Base-by-base conservation (phyloP, 73 alveolate genomes). In the Blepharisma stoltei region DNA sequence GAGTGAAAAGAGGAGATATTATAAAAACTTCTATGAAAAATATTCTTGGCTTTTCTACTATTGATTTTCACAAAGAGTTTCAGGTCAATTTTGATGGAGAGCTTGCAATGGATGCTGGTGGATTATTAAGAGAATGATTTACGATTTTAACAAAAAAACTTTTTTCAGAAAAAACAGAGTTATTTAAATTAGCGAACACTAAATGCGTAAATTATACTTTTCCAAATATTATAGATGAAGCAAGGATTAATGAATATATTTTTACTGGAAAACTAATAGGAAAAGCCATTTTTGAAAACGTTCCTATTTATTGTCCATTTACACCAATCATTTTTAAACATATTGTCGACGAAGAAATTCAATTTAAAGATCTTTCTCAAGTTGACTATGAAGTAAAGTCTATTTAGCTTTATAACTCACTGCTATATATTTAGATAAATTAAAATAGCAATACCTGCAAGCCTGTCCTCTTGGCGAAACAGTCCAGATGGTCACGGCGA, bases 221-320 rank as follows among this genome's bases (percentile, higher is more conserved):
- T 5, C 11, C 23, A 43, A 23, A 9, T 14, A 14, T 53, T 7
- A 44, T 18, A 38, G 45, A 69, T 18, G 32, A 9, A 23, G 32
- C 79, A 38, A 25, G 79, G 45, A n/a, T 11, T 37, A 69, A 69
- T 9, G 79, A 69, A 77, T 85, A 55, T 70, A 82, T 66, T 54
- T 84, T 92, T 78, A 88, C 89, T 6, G 97, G 97, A 2, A 84
- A 75, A 65, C 83, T 92, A 6, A 66, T 92, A 14, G 97, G 95
- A 11, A 92, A 92, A 76, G 89, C 95, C 27, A 60, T 89, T 32
- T 92, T 92, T 81, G 97, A 92, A 43, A 91, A 90, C 54, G 84
- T 86, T 18, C 95, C 97, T 27, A 66, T 92, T 18, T 67, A 81
- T 43, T 76, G 81, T 18, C 82, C 70, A 32, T 85, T 92, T 14